Conservation (phyloP, 2,329 filamentous ascomycete genomes). For the Penicillium sp. region DNA sequence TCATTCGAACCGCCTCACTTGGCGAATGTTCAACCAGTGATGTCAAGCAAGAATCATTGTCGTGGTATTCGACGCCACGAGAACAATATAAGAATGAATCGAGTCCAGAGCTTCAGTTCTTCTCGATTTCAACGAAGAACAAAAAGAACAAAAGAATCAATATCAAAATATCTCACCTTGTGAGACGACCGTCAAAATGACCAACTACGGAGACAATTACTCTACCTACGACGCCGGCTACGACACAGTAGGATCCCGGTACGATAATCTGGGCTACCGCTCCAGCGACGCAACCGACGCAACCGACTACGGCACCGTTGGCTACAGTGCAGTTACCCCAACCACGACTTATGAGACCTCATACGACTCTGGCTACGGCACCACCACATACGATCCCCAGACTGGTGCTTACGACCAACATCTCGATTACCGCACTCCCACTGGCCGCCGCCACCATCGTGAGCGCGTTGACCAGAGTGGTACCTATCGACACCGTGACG, state of each 20-base stretch:
- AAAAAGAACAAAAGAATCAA: background rate
- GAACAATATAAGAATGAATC: slow-evolving; percentile 14
- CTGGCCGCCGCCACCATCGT: slow-evolving; percentile 29
- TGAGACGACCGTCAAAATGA: slow-evolving; percentile 19
- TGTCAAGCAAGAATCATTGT: slow-evolving; percentile 20
- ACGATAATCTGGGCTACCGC: slow-evolving; percentile 18
- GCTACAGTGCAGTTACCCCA: slow-evolving; percentile 16
- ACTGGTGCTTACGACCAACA: slow-evolving; percentile 35
- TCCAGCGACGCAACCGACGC: slow-evolving; percentile 17
- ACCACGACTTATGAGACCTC: slow-evolving; percentile 22
- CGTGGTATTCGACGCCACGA: slow-evolving; percentile 17
- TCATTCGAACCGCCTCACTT: slow-evolving; percentile 13
- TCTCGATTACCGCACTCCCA: slow-evolving; percentile 31
- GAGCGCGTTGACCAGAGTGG: slow-evolving; percentile 31
- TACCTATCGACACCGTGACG: slow-evolving; percentile 34
- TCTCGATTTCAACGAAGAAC: background rate
- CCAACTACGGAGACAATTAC: slow-evolving; percentile 19
- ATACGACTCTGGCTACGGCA: slow-evolving; percentile 28
- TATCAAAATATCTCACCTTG: background rate
- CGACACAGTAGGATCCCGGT: slow-evolving; percentile 14
- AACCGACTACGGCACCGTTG: slow-evolving; percentile 17
- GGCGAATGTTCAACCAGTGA: slow-evolving; percentile 13
- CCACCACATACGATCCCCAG: slow-evolving; percentile 25
- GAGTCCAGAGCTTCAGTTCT: no score
- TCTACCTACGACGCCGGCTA: slow-evolving; percentile 22